Conservation (phyloP, 73 alveolate genomes). For the Paramecium primaurelia region DNA sequence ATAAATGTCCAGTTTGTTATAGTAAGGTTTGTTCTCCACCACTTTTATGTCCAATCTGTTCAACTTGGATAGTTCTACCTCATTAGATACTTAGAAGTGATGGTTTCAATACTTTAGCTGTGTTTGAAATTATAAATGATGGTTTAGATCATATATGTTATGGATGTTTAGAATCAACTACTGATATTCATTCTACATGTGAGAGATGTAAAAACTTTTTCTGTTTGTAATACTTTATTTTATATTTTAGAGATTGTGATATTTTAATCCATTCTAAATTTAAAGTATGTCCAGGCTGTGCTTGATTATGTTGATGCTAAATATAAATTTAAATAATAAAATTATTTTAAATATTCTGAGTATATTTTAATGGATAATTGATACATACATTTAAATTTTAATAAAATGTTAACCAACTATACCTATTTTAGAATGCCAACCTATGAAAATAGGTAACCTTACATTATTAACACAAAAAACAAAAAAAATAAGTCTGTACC, state of each 20-base stretch:
- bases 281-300: slow-evolving; percentile 39
- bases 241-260: slow-evolving; percentile 27
- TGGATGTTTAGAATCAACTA: not conserved
- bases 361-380: not conserved
- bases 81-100: not conserved
- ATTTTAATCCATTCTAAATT: not conserved
- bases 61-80: not conserved
- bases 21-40: slow-evolving; percentile 47
- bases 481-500: not conserved
- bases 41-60: not conserved
- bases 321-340: not conserved
- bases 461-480: not conserved
- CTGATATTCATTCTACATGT: not conserved
- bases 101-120: not conserved
- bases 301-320: not conserved
- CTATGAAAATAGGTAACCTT: not conserved
- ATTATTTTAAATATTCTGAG: not conserved
- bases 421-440: not conserved
- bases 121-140: not conserved
- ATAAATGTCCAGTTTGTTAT: slow-evolving; percentile 8
- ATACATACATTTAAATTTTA: not conserved
- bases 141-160: not conserved
- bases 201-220: not conserved
- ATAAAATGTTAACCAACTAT: not conserved
- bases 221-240: not conserved